Conservation (phyloP, 2,329 filamentous ascomycete species). For the Phialophora expanda region DNA sequence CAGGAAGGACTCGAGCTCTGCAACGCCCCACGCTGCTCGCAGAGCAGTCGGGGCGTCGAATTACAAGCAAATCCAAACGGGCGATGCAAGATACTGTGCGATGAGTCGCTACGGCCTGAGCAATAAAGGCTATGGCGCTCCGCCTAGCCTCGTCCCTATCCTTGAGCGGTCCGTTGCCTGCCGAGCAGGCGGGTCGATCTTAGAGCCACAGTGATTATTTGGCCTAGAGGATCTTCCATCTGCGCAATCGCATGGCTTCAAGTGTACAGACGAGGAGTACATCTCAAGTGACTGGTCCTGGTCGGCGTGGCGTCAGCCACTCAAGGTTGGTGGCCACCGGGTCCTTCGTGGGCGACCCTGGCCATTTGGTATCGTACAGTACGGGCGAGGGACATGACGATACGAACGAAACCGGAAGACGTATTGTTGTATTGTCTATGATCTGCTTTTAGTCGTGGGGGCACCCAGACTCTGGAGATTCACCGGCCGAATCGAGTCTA, state of each 20-base stretch:
- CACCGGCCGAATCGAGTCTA: constrained; percentile 8
- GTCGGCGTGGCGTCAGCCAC: constrained; percentile 13
- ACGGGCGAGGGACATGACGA: constrained; percentile 18
- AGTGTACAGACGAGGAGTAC: constrained; percentile 9
- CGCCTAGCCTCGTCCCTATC: constrained; percentile 31
- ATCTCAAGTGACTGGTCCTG: constrained; percentile 14
- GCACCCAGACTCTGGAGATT: constrained; percentile 9
- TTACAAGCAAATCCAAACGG: constrained; percentile 21
- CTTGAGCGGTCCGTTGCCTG: constrained; percentile 28
- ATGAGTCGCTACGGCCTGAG: constrained; percentile 20
- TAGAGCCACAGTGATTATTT: constrained; percentile 27
- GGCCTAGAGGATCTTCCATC: constrained; percentile 25
- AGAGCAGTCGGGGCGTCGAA: constrained; percentile 27
- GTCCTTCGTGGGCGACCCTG: background rate
- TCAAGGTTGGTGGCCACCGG: constrained; percentile 2
- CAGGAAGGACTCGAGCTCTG: constrained; percentile 18
- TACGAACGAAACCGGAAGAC: constrained; percentile 7
- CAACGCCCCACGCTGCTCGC: constrained; percentile 29
- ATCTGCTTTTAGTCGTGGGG: constrained; percentile 22
- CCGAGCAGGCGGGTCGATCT: constrained; percentile 34
- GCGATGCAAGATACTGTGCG: constrained; percentile 9
- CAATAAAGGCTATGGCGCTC: constrained; percentile 28
- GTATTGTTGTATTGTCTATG: constrained; percentile 24
- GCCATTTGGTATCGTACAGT: constrained; percentile 30
- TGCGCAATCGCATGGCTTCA: constrained; percentile 27